Conservation (phyloP, 1,139 yeast genomes). For the Debaryomyces psychrophilus region DNA sequence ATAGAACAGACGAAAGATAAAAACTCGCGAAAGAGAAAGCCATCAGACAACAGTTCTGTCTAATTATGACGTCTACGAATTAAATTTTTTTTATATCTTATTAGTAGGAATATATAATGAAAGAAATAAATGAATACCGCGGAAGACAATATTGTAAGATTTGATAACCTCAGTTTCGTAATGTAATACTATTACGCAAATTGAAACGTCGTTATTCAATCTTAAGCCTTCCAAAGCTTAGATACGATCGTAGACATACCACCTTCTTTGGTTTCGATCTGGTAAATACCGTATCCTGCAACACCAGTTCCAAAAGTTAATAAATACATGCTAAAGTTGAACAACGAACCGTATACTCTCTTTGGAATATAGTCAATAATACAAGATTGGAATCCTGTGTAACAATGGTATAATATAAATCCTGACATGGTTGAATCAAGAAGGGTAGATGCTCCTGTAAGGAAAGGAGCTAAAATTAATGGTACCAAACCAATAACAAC, state of each 20-base stretch:
- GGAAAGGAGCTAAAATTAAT: conserved; percentile 69
- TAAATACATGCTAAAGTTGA: conserved; percentile 62
- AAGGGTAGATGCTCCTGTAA: conserved; percentile 68
- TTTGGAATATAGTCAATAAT: conserved; percentile 87
- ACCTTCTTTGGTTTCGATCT: conserved; percentile 69
- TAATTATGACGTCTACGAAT: not conserved
- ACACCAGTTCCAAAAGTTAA: conserved; percentile 72
- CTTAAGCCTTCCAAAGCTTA: conserved; percentile 45
- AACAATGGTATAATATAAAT: conserved; percentile 69
- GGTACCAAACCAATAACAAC: conserved; percentile 76
- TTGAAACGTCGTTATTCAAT: not conserved
- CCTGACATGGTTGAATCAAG: conserved; percentile 71
- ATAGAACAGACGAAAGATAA: not conserved
- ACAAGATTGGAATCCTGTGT: conserved; percentile 82
- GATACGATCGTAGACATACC: conserved; percentile 41
- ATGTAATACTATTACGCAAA: not conserved
- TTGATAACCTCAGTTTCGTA: not conserved
- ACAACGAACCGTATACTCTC: conserved; percentile 78
- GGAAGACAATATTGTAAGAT: not conserved
- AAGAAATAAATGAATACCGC: conserved; percentile 7
- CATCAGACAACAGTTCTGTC: conserved; percentile 14
- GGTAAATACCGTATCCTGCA: conserved; percentile 79
- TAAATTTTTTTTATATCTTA: not conserved
- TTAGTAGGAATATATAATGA: conserved; percentile 6
- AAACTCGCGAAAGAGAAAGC: conserved; percentile 16